These are phyloP conservation scores for Pezicula carpinea DNA, from an alignment of 2,329 filamentous ascomycete genomes.

Conservation along the genomic window DNA sequence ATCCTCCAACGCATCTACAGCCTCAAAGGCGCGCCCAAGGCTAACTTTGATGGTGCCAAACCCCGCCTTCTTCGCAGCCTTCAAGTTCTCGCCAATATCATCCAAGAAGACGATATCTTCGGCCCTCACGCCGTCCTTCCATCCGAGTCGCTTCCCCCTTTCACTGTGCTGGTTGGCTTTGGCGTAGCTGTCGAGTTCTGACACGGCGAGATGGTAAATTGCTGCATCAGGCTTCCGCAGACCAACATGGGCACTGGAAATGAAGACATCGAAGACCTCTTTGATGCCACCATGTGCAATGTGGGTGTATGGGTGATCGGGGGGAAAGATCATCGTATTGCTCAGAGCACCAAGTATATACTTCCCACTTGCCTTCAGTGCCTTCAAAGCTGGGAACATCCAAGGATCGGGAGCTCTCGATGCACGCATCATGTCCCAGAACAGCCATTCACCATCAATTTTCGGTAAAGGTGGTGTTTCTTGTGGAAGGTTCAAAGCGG, in stretches of 20 bases:
- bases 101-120: conserved; percentile 80
- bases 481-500: conserved; percentile 35
- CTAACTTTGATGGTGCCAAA: conserved; percentile 82
- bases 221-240: conserved; percentile 79
- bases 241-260: conserved; percentile 81
- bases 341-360: conserved; percentile 79
- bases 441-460: conserved; percentile 74
- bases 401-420: conserved; percentile 72
- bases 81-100: conserved; percentile 86
- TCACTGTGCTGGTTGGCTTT: conserved; percentile 40
- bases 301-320: conserved; percentile 62
- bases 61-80: conserved; percentile 68
- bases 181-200: conserved; percentile 59
- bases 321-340: conserved; percentile 86
- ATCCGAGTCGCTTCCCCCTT: conserved; percentile 38
- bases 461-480: conserved; percentile 59
- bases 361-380: conserved; percentile 56
- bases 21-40: conserved; percentile 72
- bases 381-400: conserved; percentile 79
- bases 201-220: conserved; percentile 74
- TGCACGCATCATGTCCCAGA: conserved; percentile 84
- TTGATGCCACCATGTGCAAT: conserved; percentile 54
- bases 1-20: conserved; percentile 75
- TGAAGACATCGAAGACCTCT: conserved; percentile 76
- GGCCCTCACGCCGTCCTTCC: conserved; percentile 49